Percentiles rank a stretch among this genome's conserved stretches.
Evolutionary conservation across 1,284 basidiomycete species (phyloP).

Genomic region (Cryptococcus sp.): DNA sequence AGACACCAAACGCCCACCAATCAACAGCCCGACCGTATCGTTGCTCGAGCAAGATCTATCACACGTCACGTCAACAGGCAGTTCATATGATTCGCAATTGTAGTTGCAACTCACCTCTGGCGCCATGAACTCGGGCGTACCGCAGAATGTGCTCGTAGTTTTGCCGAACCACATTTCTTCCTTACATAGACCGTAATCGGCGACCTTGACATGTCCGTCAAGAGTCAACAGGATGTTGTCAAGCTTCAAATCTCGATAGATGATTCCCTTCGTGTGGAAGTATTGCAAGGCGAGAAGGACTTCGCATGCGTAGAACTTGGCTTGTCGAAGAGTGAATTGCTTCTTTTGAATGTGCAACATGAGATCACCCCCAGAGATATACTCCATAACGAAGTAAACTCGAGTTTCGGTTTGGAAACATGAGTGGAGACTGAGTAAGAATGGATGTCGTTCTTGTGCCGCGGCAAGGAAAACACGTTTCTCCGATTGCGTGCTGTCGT

Average conservation of each 20-base stretch:
- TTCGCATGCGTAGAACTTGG: constrained; percentile 99
- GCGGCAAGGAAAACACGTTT: constrained; percentile 98
- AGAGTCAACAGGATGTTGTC: constrained; percentile 97
- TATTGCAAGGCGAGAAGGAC: constrained; percentile 95
- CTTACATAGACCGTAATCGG: constrained; percentile 98
- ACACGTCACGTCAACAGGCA: not conserved
- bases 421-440: constrained; percentile 93
- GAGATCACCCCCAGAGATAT: constrained; percentile 74
- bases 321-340: constrained; percentile 76
- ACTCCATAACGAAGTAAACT: constrained; percentile 82
- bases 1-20: constrained; percentile 99
- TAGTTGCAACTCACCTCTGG: constrained; percentile 71
- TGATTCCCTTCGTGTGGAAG: constrained; percentile 97
- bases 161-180: constrained; percentile 98
- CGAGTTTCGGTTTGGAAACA: constrained; percentile 99
- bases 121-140: constrained; percentile 99
- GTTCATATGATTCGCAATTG: not conserved
- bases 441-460: constrained; percentile 94
- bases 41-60: constrained; percentile 92
- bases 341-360: constrained; percentile 81
- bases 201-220: constrained; percentile 98
- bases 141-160: constrained; percentile 99
- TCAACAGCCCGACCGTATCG: constrained; percentile 97
- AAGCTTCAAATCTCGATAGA: constrained; percentile 90
- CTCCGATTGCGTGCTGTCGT: constrained; percentile 88